Percentiles rank a stretch among this genome's conserved stretches.
phyloP scores from a whole-genome alignment of 73 alveolate species.

The Symbiodinium pilosum region DNA sequence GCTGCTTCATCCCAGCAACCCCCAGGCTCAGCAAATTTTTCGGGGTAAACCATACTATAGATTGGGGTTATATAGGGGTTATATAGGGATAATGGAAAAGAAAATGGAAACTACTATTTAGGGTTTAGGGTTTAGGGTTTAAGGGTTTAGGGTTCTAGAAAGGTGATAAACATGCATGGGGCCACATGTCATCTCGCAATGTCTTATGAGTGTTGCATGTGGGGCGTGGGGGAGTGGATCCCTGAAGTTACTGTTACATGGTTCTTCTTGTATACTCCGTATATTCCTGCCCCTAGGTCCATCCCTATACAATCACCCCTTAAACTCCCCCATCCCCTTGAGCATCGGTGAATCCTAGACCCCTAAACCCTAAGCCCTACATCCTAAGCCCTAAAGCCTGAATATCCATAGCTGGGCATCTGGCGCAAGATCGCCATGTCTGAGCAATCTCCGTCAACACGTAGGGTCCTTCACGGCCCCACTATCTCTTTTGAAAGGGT shows the following conservation, averaged over 20 bases:
- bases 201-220: too few species aligned
- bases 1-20: neutral
- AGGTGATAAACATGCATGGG: too few species aligned
- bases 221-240: too few species aligned
- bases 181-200: too few species aligned
- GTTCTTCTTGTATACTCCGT: too few species aligned
- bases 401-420: neutral
- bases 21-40: neutral
- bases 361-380: neutral
- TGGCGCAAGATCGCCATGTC: neutral
- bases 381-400: neutral
- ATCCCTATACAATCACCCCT: neutral
- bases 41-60: neutral
- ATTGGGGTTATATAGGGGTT: neutral
- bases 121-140: constrained; percentile 4
- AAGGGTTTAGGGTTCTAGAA: neutral
- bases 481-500: too few species aligned
- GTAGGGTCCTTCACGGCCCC: too few species aligned
- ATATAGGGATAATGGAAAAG: too few species aligned
- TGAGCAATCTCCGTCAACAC: neutral
- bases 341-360: too few species aligned
- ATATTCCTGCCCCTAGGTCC: neutral
- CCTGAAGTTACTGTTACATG: too few species aligned
- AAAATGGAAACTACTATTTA: neutral
- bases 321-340: too few species aligned